A percentile compares a stretch with the other conserved stretches of the same genome.
These are phyloP conservation scores for Rhodotorula sp. DNA, from an alignment of 1,284 basidiomycete species.

Conservation along the genomic window DNA sequence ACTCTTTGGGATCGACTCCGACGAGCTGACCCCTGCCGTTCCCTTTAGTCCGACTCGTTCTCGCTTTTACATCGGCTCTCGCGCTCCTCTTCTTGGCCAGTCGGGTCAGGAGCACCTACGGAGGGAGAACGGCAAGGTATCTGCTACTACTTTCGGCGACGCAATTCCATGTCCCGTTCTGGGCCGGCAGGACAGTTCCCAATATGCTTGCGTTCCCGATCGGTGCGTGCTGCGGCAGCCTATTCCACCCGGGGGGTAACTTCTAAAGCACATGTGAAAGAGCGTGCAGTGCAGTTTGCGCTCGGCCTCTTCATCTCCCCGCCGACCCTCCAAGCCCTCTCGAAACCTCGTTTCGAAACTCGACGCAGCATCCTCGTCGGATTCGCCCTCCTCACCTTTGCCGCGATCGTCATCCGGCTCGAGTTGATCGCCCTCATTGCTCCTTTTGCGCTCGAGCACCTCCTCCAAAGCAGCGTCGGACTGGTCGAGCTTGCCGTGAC, in stretches of 20 bases:
- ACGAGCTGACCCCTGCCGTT: background rate
- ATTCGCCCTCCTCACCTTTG: slow-evolving; percentile 60
- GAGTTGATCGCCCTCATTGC: slow-evolving; percentile 71
- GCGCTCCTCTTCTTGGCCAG: slow-evolving; percentile 65
- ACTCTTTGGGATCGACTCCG: background rate
- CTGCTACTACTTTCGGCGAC: slow-evolving; percentile 69
- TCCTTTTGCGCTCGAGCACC: slow-evolving; percentile 62
- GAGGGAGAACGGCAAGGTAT: slow-evolving; percentile 58
- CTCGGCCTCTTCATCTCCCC: slow-evolving; percentile 59
- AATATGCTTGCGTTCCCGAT: slow-evolving; percentile 87
- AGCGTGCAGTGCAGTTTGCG: slow-evolving; percentile 63
- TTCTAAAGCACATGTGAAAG: too few relatives aligned
- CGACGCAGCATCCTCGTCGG: slow-evolving; percentile 39
- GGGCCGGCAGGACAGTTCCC: slow-evolving; percentile 86
- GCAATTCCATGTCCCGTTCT: slow-evolving; percentile 91
- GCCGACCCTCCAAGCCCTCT: background rate
- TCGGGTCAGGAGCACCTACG: slow-evolving; percentile 64
- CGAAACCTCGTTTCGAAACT: slow-evolving; percentile 46
- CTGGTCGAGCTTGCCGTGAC: slow-evolving; percentile 56
- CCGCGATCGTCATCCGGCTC: slow-evolving; percentile 72
- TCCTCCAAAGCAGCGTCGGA: slow-evolving; percentile 55
- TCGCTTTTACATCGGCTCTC: slow-evolving; percentile 67
- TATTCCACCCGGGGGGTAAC: too few relatives aligned
- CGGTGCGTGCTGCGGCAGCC: slow-evolving; percentile 55
- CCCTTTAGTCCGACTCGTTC: slow-evolving; percentile 47